Evolutionary conservation across 192 early-diverging fungal species (phyloP), one percentile per base, ranked within the genome.

Genomic region (Mortierella antarctica): DNA sequence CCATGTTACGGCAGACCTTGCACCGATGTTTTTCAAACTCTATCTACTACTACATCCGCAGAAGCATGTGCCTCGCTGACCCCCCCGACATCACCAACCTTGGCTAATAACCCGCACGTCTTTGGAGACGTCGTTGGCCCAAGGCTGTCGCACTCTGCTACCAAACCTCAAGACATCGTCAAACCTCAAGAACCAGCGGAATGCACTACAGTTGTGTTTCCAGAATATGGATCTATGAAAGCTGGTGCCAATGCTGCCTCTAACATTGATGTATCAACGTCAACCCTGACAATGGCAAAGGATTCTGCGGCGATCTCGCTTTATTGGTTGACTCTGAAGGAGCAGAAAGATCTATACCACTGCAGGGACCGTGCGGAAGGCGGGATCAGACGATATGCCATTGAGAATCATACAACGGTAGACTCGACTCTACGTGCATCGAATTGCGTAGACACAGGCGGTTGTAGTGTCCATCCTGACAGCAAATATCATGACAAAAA

Each of bases 221-320:
- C 21, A 13, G 20, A 23, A 23, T 18, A 47, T n/a, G 17, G 13
- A 2, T 7, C 40, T 14, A 51, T 7, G n/a, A 31, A 48, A 47
- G 11, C 56, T 2, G 18, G 62, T 0, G 7, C 65, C 15, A 39
- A 65, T 7, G 31, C 62, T 0, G 18, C 44, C 18, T 15, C 59
- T 7, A 40, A 18, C 0, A 20, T 17, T 4, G 46, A n/a, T 6
- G n/a, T 67, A 31, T 47, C 66, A 9, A 62, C 44, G 8, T 5
- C 46, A 5, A 54, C 67, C 2, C 46, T 76, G 40, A 68, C 52
- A 46, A 69, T 57, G 44, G 39, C 45, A 53, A 76, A 76, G 14
- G 61, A 76, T 6, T 67, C 66, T 2, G 53, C 49, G 12, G 54
- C 64, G 5, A 64, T 76, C 53, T 46, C 44, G 15, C 66, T 52